Percentiles rank a stretch among this genome's conserved stretches.
Evolutionary conservation across 768 basidiomycete genomes (phyloP).

Genomic region (Thelephora ganbajun): DNA sequence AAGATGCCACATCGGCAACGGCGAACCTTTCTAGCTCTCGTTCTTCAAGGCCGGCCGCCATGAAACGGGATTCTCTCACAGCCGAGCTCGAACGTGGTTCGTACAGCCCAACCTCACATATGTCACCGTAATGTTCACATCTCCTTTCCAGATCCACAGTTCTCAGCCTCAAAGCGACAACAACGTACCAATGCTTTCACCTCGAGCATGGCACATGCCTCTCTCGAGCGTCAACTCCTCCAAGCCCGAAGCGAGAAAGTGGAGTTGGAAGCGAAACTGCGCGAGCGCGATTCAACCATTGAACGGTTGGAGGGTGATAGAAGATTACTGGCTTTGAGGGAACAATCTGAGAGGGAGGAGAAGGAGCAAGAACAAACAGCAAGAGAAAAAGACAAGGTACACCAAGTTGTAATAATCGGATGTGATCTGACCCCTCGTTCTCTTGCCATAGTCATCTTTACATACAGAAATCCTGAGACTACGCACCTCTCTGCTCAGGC

Average conservation of each 20-base stretch:
- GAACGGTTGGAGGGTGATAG: slow-evolving; percentile 60
- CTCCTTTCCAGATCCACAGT: slow-evolving; percentile 38
- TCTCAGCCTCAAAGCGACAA: slow-evolving; percentile 52
- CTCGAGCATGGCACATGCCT: slow-evolving; percentile 44
- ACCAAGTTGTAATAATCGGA: slow-evolving; percentile 5
- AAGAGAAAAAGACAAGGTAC: slow-evolving; percentile 47
- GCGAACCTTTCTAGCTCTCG: no score
- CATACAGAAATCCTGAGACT: slow-evolving; percentile 40
- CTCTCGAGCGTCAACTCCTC: slow-evolving; percentile 55
- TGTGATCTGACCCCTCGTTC: background rate
- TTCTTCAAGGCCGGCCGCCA: slow-evolving; percentile 15
- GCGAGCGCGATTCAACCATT: slow-evolving; percentile 47
- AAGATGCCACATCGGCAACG: no score
- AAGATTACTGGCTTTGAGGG: slow-evolving; percentile 52
- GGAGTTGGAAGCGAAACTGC: slow-evolving; percentile 53
- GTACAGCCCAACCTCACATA: slow-evolving; percentile 3
- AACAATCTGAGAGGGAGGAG: slow-evolving; percentile 53
- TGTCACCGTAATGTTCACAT: background rate
- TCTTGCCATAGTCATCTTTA: background rate
- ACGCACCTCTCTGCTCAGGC: slow-evolving; percentile 29
- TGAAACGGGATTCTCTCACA: slow-evolving; percentile 51
- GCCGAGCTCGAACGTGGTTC: slow-evolving; percentile 56
- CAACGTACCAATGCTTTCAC: slow-evolving; percentile 52
- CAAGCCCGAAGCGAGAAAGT: slow-evolving; percentile 45
- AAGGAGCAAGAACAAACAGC: slow-evolving; percentile 42